Evolutionary conservation across 805 yeast genomes (phyloP).

Genomic region (Zygotorulaspora florentina): DNA sequence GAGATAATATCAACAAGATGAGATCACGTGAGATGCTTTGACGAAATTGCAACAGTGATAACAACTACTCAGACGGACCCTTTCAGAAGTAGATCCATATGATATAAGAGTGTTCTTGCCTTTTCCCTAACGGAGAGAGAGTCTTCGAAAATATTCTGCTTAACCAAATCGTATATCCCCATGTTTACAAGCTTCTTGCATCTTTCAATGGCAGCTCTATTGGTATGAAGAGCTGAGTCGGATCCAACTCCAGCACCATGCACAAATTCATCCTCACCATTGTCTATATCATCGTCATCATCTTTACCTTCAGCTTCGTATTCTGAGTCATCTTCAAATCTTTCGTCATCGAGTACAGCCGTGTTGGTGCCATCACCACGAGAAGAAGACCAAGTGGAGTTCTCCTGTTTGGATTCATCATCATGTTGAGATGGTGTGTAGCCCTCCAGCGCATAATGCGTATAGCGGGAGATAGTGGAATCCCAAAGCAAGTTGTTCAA

Average conservation of each 20-base stretch:
- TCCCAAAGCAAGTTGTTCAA: constrained; percentile 34
- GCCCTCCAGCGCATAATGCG: constrained; percentile 24
- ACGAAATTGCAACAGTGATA: background rate
- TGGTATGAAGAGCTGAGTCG: constrained; percentile 13
- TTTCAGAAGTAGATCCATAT: constrained; percentile 30
- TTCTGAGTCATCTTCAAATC: constrained; percentile 7
- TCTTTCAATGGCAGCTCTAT: constrained; percentile 24
- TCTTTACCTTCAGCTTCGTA: constrained; percentile 9
- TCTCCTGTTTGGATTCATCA: constrained; percentile 1
- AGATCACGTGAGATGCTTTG: constrained; percentile 5
- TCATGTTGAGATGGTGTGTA: constrained; percentile 11
- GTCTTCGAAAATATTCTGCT: constrained; percentile 27
- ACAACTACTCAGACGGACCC: constrained; percentile 5
- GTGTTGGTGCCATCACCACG: background rate
- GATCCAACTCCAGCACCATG: constrained; percentile 10
- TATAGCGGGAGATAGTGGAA: constrained; percentile 26
- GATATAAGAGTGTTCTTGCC: constrained; percentile 30
- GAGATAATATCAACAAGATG: background rate
- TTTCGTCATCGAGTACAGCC: constrained; percentile 4
- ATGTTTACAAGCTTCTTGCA: constrained; percentile 28
- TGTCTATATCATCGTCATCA: constrained; percentile 8
- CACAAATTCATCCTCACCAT: constrained; percentile 18
- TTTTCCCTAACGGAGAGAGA: constrained; percentile 31
- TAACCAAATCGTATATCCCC: constrained; percentile 30
- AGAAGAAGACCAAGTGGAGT: background rate